Conservation (phyloP, 2,329 filamentous ascomycete species). For the Aaosphaeria arxii region DNA sequence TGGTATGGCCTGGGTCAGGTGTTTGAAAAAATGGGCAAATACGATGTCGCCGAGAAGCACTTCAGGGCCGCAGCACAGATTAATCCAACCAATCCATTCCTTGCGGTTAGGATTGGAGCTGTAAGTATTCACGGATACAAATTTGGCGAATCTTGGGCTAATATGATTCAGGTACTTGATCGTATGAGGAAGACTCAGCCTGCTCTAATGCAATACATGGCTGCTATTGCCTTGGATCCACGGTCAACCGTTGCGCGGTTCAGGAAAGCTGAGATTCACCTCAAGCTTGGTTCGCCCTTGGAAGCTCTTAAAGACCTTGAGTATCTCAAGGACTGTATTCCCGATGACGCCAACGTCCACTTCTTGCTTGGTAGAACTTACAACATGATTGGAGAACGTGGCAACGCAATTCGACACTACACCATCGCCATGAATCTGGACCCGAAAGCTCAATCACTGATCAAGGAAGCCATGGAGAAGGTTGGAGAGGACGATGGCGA, state of each 20-base stretch:
- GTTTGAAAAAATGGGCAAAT: constrained; percentile 86
- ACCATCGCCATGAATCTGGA: constrained; percentile 94
- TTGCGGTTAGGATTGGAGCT: constrained; percentile 88
- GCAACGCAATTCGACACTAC: constrained; percentile 85
- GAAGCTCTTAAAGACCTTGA: constrained; percentile 78
- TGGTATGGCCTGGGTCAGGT: constrained; percentile 86
- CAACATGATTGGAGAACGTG: constrained; percentile 58
- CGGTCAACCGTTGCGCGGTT: constrained; percentile 80
- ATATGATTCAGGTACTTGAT: constrained; percentile 57
- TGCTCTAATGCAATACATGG: constrained; percentile 77
- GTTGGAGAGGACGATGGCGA: constrained; percentile 70
- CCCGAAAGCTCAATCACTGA: constrained; percentile 91
- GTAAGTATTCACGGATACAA: constrained; percentile 46
- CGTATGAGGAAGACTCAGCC: constrained; percentile 78
- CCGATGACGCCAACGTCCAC: constrained; percentile 93
- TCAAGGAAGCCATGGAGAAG: constrained; percentile 95
- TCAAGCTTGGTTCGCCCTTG: constrained; percentile 68
- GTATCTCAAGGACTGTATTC: constrained; percentile 84
- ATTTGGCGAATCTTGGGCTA: not conserved
- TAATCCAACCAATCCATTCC: constrained; percentile 89
- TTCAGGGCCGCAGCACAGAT: constrained; percentile 85
- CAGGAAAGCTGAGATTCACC: constrained; percentile 85
- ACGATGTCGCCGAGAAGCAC: constrained; percentile 86
- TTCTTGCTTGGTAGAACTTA: constrained; percentile 82
- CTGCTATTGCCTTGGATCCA: constrained; percentile 79